A percentile compares a stretch with the other conserved stretches of the same genome.
phyloP scores from a whole-genome alignment of 1,284 basidiomycete species.

The Puccinia novopanici region DNA sequence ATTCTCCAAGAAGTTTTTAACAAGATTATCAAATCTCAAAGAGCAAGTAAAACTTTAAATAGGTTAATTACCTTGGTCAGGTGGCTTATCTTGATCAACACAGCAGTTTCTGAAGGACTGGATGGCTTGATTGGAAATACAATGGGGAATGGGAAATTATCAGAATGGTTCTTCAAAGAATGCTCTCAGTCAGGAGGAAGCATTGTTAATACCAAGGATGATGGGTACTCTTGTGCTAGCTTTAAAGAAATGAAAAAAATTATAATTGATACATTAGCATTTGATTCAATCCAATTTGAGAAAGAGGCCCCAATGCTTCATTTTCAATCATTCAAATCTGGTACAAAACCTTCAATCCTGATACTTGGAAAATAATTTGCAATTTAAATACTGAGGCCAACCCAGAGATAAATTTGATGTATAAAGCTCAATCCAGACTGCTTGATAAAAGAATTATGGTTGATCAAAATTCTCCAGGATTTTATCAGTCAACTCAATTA shows the following conservation, averaged over 20 bases:
- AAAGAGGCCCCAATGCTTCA: background rate
- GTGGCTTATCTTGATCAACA: background rate
- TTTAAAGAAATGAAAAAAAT: too few relatives aligned
- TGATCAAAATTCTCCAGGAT: background rate
- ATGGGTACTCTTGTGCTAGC: background rate
- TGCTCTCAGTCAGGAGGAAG: too few relatives aligned
- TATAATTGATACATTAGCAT: too few relatives aligned
- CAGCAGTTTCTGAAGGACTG: background rate
- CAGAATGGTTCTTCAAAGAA: background rate
- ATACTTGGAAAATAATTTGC: background rate
- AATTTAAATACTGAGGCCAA: background rate
- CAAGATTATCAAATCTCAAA: too few relatives aligned
- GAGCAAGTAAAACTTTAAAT: too few relatives aligned
- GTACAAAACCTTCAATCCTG: background rate
- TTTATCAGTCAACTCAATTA: background rate
- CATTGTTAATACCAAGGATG: background rate
- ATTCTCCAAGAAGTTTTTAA: too few relatives aligned
- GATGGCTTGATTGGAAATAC: background rate
- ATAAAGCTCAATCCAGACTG: background rate
- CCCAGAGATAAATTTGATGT: background rate
- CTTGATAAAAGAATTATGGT: background rate
- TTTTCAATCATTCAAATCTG: too few relatives aligned
- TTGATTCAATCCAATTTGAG: background rate
- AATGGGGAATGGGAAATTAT: background rate
- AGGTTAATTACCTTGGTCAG: background rate